Evolutionary conservation across 345 rosid genomes (phyloP).

Genomic region (Kernera saxatilis): DNA sequence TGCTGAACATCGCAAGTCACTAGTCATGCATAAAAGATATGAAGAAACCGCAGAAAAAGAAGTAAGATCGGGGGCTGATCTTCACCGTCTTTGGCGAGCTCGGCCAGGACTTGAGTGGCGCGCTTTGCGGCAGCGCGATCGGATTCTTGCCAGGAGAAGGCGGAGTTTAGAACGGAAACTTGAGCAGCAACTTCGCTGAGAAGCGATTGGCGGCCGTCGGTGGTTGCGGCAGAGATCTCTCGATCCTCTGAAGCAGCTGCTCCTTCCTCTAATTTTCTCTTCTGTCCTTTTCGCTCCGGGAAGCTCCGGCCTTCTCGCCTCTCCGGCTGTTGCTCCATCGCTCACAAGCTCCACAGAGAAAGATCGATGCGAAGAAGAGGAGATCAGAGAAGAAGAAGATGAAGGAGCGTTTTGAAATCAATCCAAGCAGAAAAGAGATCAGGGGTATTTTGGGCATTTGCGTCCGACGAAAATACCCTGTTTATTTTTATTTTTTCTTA

Average conservation of each 20-base stretch:
- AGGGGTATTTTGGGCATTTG: conserved; percentile 51
- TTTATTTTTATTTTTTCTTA: neutral
- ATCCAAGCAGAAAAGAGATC: conserved; percentile 30
- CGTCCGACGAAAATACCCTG: neutral
- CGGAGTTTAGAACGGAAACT: conserved; percentile 58
- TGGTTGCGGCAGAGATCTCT: conserved; percentile 57
- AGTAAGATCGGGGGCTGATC: conserved; percentile 28
- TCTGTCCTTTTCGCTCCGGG: conserved; percentile 88
- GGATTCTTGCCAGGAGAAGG: conserved; percentile 81
- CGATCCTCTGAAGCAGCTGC: conserved; percentile 35
- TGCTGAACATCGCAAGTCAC: conserved; percentile 34
- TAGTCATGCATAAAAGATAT: conserved; percentile 6
- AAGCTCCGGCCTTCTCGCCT: conserved; percentile 51
- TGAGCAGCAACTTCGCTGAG: conserved; percentile 63
- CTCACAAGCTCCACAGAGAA: conserved; percentile 22
- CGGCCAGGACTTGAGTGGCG: conserved; percentile 94
- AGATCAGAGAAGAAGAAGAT: conserved; percentile 19
- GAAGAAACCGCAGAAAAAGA: conserved; percentile 14
- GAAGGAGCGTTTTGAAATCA: conserved; percentile 36
- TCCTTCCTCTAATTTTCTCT: conserved; percentile 88
- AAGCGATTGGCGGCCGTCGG: conserved; percentile 57
- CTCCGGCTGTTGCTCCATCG: conserved; percentile 38
- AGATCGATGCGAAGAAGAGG: conserved; percentile 25
- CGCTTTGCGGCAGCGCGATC: conserved; percentile 97
- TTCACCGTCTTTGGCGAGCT: conserved; percentile 93